Percentiles rank a stretch among this genome's conserved stretches.
Evolutionary conservation across 2,329 filamentous ascomycete species (phyloP).

Genomic region (Aspergillus costaricaensis): DNA sequence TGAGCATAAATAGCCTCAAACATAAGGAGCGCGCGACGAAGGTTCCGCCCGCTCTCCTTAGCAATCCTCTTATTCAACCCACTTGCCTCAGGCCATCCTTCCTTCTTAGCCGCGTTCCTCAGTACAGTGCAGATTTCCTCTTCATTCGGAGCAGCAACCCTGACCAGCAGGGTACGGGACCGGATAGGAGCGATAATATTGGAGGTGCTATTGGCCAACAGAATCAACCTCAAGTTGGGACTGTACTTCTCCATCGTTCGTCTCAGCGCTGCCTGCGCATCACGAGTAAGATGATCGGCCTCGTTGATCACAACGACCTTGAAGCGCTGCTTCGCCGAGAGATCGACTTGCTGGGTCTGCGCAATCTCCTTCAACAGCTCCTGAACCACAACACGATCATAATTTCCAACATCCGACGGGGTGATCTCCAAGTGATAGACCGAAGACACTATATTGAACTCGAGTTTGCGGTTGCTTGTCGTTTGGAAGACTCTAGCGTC

Average conservation of each 20-base stretch:
- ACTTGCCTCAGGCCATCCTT: slow-evolving; percentile 76
- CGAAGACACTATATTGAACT: slow-evolving; percentile 98
- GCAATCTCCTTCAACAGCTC: slow-evolving; percentile 96
- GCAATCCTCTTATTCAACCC: slow-evolving; percentile 83
- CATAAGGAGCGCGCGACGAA: slow-evolving; percentile 90
- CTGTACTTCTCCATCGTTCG: slow-evolving; percentile 99
- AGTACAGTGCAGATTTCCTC: slow-evolving; percentile 81
- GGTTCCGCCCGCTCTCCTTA: slow-evolving; percentile 83
- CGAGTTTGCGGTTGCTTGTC: slow-evolving; percentile 90
- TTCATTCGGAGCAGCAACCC: slow-evolving; percentile 86
- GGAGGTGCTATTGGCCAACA: slow-evolving; percentile 92
- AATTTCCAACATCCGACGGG: slow-evolving; percentile 92
- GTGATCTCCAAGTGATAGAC: slow-evolving; percentile 99
- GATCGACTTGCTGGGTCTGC: slow-evolving; percentile 98
- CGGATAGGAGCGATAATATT: slow-evolving; percentile 99
- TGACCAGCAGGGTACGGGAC: slow-evolving; percentile 84
- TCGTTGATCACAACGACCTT: slow-evolving; percentile 99
- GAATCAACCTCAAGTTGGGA: slow-evolving; percentile 85
- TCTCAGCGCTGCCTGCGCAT: slow-evolving; percentile 91
- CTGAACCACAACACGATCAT: slow-evolving; percentile 93
- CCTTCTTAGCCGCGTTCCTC: slow-evolving; percentile 68
- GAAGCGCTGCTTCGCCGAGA: slow-evolving; percentile 85
- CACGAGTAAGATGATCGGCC: slow-evolving; percentile 87
- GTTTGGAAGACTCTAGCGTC: slow-evolving; percentile 97
- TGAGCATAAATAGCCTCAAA: slow-evolving; percentile 96